Percentiles rank a stretch among this genome's conserved stretches.
These are phyloP conservation scores for Pseudohyphozyma bogoriensis DNA, from an alignment of 768 basidiomycete genomes.

Conservation along the genomic window DNA sequence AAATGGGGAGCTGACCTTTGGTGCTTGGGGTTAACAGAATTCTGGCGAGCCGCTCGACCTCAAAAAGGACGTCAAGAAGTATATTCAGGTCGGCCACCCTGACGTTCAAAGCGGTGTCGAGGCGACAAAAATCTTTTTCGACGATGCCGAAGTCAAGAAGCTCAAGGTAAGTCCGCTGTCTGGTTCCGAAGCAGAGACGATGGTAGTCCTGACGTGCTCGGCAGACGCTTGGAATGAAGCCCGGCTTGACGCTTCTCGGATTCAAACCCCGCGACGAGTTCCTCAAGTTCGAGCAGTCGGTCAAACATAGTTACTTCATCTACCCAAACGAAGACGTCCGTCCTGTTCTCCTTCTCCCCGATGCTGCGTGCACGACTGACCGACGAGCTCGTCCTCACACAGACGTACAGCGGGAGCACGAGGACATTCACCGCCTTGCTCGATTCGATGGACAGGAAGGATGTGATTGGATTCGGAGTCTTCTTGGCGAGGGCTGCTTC, in stretches of 20 bases:
- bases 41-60: conserved; percentile 34
- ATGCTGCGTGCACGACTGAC: neutral
- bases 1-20: too few relatives aligned
- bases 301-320: conserved; percentile 84
- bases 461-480: conserved; percentile 64
- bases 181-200: too few relatives aligned
- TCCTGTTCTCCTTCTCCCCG: neutral
- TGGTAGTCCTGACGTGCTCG: neutral
- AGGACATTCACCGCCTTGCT: conserved; percentile 82
- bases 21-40: conserved; percentile 35
- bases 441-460: conserved; percentile 66
- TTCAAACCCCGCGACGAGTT: conserved; percentile 52
- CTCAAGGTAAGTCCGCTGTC: conserved; percentile 22
- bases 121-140: conserved; percentile 30
- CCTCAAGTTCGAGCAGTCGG: conserved; percentile 73
- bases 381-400: neutral
- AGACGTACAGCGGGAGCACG: conserved; percentile 71
- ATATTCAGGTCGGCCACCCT: conserved; percentile 38
- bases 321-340: conserved; percentile 81
- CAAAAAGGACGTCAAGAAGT: conserved; percentile 39
- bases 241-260: conserved; percentile 87
- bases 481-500: conserved; percentile 56
- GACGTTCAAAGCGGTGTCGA: conserved; percentile 24
- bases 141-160: conserved; percentile 23
- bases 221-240: conserved; percentile 65